These are phyloP conservation scores for Exsudoporus floridanus DNA, from an alignment of 1,284 basidiomycete species.

Conservation along the genomic window DNA sequence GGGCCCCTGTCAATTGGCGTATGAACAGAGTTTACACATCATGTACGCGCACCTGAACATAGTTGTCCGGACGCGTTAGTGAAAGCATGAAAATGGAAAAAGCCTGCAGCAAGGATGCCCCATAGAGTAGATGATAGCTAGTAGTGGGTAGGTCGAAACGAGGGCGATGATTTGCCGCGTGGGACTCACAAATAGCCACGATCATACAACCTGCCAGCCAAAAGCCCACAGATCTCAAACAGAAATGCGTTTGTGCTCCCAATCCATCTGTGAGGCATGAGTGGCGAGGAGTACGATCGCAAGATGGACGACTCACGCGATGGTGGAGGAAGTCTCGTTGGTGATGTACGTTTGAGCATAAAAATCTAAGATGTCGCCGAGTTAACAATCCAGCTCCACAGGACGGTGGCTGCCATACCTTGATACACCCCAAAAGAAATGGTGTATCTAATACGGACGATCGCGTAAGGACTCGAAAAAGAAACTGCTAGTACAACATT, in stretches of 20 bases:
- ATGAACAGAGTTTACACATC: not conserved
- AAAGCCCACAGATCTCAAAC: slow-evolving; percentile 38
- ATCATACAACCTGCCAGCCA: slow-evolving; percentile 38
- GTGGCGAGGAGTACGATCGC: not conserved
- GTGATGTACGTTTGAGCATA: slow-evolving; percentile 39
- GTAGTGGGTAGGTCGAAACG: not conserved
- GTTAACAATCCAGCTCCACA: not conserved
- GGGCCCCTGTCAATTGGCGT: not conserved
- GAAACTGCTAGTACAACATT: too few species aligned
- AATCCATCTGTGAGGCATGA: slow-evolving; percentile 42
- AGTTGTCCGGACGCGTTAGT: slow-evolving; percentile 32
- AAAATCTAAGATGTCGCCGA: slow-evolving; percentile 29
- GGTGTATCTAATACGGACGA: slow-evolving; percentile 35
- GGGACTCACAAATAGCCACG: slow-evolving; percentile 37
- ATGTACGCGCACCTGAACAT: slow-evolving; percentile 33
- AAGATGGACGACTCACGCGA: slow-evolving; percentile 34
- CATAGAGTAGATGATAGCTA: slow-evolving; percentile 32
- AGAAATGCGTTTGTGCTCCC: slow-evolving; percentile 48
- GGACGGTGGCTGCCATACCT: slow-evolving; percentile 28
- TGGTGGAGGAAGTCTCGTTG: slow-evolving; percentile 38
- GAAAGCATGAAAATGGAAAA: slow-evolving; percentile 42
- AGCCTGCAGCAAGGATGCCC: slow-evolving; percentile 30
- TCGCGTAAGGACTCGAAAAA: not conserved
- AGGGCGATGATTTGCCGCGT: not conserved
- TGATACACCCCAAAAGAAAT: slow-evolving; percentile 46